phyloP scores from a whole-genome alignment of 148 eudicot species.

The Cornus suecica region DNA sequence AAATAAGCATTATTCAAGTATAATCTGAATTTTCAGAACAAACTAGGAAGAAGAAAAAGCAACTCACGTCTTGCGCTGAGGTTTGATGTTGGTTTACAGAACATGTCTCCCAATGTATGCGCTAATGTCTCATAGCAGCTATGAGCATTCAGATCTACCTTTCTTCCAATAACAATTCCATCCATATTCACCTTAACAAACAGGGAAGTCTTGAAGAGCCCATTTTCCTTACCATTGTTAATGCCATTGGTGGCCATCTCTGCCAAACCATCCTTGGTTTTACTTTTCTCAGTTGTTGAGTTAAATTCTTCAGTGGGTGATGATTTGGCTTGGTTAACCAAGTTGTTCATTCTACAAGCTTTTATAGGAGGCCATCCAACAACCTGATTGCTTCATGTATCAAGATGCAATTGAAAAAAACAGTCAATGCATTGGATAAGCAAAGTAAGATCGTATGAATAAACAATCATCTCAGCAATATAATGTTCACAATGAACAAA shows the following conservation, averaged over 20 bases:
- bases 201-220: slow-evolving; percentile 37
- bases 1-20: too few relatives aligned
- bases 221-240: slow-evolving; percentile 28
- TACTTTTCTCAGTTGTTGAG: slow-evolving; percentile 35
- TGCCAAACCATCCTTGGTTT: slow-evolving; percentile 35
- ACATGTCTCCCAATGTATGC: slow-evolving; percentile 72
- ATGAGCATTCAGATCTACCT: slow-evolving; percentile 84
- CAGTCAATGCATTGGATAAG: not conserved
- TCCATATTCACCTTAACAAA: slow-evolving; percentile 96
- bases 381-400: slow-evolving; percentile 59
- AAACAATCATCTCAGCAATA: not conserved
- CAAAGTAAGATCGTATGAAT: too few relatives aligned
- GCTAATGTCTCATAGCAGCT: slow-evolving; percentile 68
- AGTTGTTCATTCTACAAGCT: slow-evolving; percentile 73
- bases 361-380: slow-evolving; percentile 98
- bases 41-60: not conserved
- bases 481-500: not conserved
- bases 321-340: slow-evolving; percentile 63
- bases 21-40: not conserved
- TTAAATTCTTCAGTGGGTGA: slow-evolving; percentile 40
- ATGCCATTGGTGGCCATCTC: slow-evolving; percentile 22
- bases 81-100: slow-evolving; percentile 39
- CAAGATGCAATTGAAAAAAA: not conserved
- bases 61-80: slow-evolving; percentile 48
- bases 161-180: slow-evolving; percentile 83